phyloP scores from a whole-genome alignment of 495 filamentous ascomycete species.

The Darksidea phi region DNA sequence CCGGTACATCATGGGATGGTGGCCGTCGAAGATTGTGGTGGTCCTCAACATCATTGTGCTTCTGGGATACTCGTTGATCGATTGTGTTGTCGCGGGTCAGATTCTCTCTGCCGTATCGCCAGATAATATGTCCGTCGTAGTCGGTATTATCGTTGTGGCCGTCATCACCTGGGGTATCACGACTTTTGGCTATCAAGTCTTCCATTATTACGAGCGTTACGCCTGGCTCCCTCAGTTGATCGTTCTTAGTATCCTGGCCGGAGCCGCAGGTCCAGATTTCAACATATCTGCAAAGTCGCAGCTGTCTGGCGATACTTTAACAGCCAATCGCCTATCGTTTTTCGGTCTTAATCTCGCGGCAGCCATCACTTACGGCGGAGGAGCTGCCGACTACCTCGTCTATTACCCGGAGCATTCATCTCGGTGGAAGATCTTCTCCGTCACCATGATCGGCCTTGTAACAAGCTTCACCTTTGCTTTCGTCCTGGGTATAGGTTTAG shows the following conservation, averaged over 20 bases:
- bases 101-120: slow-evolving; percentile 69
- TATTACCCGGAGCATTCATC: slow-evolving; percentile 60
- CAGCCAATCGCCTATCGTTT: slow-evolving; percentile 64
- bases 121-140: slow-evolving; percentile 63
- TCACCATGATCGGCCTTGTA: slow-evolving; percentile 49
- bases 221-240: slow-evolving; percentile 68
- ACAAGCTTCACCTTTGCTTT: slow-evolving; percentile 58
- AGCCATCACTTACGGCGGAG: slow-evolving; percentile 61
- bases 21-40: slow-evolving; percentile 72
- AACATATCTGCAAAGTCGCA: slow-evolving; percentile 54
- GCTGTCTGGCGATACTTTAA: slow-evolving; percentile 53
- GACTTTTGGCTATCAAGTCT: slow-evolving; percentile 70
- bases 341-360: slow-evolving; percentile 65
- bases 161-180: slow-evolving; percentile 66
- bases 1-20: slow-evolving; percentile 75
- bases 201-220: slow-evolving; percentile 71
- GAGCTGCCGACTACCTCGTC: slow-evolving; percentile 64
- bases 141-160: slow-evolving; percentile 70
- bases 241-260: slow-evolving; percentile 65
- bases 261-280: slow-evolving; percentile 63
- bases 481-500: slow-evolving; percentile 71
- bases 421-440: slow-evolving; percentile 42
- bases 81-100: slow-evolving; percentile 70
- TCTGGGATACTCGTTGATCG: slow-evolving; percentile 69
- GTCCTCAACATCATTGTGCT: slow-evolving; percentile 70